Conservation (phyloP, 768 basidiomycete genomes). For the Tulasnella sp. region DNA sequence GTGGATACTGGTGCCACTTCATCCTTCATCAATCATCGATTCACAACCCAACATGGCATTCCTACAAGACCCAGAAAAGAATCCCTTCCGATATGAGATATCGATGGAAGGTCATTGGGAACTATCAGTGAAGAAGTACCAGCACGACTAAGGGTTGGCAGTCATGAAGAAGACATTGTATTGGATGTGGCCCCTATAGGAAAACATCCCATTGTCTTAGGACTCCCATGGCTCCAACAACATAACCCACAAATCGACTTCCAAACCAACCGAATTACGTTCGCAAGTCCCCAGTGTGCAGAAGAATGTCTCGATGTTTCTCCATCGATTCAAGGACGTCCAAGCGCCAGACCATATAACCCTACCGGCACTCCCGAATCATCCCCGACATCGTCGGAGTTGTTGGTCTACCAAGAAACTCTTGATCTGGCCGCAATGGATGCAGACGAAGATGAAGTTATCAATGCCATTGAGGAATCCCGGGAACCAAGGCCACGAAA, state of each 20-base stretch:
- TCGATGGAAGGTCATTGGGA: background rate
- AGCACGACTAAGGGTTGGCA: too few species aligned
- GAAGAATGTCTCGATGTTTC: background rate
- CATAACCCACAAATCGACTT: background rate
- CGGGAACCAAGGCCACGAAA: background rate
- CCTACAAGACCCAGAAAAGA: background rate
- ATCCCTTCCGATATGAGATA: background rate
- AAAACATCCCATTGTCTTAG: background rate
- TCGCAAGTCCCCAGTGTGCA: background rate
- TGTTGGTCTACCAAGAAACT: too few species aligned
- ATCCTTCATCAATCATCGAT: background rate
- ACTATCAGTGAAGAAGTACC: background rate
- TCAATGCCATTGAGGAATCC: background rate
- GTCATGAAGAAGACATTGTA: background rate
- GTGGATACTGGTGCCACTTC: background rate
- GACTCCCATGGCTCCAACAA: slow-evolving; percentile 2
- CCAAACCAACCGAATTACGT: background rate
- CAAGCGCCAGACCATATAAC: background rate
- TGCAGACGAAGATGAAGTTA: background rate
- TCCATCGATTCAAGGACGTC: background rate
- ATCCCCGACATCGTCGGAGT: too few species aligned
- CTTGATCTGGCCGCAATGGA: background rate
- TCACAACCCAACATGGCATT: background rate
- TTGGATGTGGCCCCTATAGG: slow-evolving; percentile 10
- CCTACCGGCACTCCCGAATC: background rate